Conservation (phyloP, 106 monocot species). For the Dioscorea alata region DNA sequence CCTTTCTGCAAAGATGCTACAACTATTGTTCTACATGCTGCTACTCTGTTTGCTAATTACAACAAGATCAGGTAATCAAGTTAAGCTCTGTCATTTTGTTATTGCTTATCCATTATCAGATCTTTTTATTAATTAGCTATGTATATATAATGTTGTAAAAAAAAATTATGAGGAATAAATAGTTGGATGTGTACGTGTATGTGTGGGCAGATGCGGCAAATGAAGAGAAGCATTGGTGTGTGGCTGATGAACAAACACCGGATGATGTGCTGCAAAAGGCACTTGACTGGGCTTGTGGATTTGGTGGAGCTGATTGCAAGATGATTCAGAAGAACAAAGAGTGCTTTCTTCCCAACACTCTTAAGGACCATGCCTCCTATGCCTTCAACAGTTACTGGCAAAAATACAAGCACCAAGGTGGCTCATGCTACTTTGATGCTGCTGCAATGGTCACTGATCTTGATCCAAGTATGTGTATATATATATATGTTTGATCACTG, state of each 20-base stretch:
- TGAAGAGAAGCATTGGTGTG: conserved; percentile 66
- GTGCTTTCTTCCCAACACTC: conserved; percentile 71
- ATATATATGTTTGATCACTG: too few species aligned
- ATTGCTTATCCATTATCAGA: too few species aligned
- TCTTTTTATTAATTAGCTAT: not conserved
- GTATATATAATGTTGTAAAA: not conserved
- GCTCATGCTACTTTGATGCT: conserved; percentile 69
- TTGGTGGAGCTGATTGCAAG: conserved; percentile 70
- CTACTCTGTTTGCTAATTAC: not conserved
- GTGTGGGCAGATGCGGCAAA: conserved; percentile 13
- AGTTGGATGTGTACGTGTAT: not conserved
- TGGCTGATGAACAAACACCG: conserved; percentile 77
- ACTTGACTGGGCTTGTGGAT: conserved; percentile 85
- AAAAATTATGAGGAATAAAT: not conserved
- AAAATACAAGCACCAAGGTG: conserved; percentile 65
- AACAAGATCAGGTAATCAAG: conserved; percentile 7
- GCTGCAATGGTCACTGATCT: conserved; percentile 80
- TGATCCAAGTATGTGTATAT: conserved; percentile 56
- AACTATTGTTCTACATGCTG: not conserved
- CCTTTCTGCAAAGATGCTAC: not conserved
- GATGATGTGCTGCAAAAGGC: conserved; percentile 72
- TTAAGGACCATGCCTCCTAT: conserved; percentile 75
- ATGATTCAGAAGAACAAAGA: conserved; percentile 51
- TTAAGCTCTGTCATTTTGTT: too few species aligned
- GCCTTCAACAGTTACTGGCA: conserved; percentile 98